phyloP scores from a whole-genome alignment of 1,284 basidiomycete genomes.

The Ustilago shanxiensis region DNA sequence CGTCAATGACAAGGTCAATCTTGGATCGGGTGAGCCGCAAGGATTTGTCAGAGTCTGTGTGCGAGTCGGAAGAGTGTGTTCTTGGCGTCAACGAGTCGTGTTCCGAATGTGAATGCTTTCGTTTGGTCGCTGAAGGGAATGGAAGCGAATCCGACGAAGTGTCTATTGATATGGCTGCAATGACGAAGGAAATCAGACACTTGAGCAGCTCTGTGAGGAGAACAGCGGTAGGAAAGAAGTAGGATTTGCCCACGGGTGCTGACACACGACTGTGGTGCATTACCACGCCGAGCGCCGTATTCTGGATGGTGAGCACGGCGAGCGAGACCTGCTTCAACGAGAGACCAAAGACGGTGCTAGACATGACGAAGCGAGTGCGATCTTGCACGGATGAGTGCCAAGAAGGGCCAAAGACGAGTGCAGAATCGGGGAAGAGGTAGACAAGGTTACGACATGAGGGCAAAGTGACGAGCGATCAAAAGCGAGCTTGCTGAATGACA shows the following conservation, averaged over 20 bases:
- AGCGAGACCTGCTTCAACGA: slow-evolving; percentile 74
- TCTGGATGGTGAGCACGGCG: slow-evolving; percentile 91
- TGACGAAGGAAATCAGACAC: slow-evolving; percentile 83
- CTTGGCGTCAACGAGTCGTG: slow-evolving; percentile 23
- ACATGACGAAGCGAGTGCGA: slow-evolving; percentile 17
- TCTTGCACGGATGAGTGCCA: slow-evolving; percentile 4
- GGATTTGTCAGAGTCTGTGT: background rate
- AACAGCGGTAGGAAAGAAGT: slow-evolving; percentile 91
- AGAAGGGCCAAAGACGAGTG: slow-evolving; percentile 1
- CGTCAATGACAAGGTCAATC: slow-evolving; percentile 62
- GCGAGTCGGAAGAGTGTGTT: background rate
- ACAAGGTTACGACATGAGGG: slow-evolving; percentile 25
- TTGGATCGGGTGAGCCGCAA: slow-evolving; percentile 15
- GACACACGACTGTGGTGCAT: slow-evolving; percentile 79
- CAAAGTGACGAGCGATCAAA: background rate
- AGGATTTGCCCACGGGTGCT: slow-evolving; percentile 78
- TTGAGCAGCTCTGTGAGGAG: slow-evolving; percentile 93
- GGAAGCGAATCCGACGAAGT: slow-evolving; percentile 26
- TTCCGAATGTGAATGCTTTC: slow-evolving; percentile 15
- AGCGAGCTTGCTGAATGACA: background rate
- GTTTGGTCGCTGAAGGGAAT: slow-evolving; percentile 25
- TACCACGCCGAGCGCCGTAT: slow-evolving; percentile 71
- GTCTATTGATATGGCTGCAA: slow-evolving; percentile 73
- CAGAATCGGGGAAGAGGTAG: background rate
- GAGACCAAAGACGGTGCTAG: slow-evolving; percentile 33